These are phyloP conservation scores for Neofusicoccum kwambonambiense DNA, from an alignment of 2,329 filamentous ascomycete species.

Conservation along the genomic window DNA sequence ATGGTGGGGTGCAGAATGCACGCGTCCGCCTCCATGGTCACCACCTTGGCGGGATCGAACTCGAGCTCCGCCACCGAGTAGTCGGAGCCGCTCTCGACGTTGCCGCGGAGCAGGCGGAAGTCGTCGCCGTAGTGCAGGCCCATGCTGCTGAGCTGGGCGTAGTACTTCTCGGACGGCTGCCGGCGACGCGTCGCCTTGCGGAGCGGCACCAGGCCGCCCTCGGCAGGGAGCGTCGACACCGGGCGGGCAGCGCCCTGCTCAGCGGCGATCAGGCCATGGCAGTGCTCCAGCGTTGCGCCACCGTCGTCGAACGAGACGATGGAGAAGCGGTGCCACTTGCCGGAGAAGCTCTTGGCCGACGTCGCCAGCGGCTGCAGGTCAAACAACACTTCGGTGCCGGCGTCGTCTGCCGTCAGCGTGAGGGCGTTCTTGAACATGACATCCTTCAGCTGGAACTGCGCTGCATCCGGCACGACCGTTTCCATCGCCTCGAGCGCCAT, in stretches of 20 bases:
- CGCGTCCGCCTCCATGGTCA: too few relatives aligned
- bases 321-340: neutral
- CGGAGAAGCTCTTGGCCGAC: conserved; percentile 8
- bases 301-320: neutral
- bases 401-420: neutral
- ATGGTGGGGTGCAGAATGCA: too few relatives aligned
- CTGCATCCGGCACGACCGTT: conserved; percentile 26
- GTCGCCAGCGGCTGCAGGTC: conserved; percentile 4
- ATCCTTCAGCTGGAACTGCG: neutral
- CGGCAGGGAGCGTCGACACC: neutral
- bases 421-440: conserved; percentile 1
- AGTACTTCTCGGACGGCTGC: neutral
- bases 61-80: too few relatives aligned
- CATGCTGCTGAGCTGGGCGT: neutral
- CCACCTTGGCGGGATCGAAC: too few relatives aligned
- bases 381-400: neutral
- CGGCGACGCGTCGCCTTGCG: neutral
- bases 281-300: neutral
- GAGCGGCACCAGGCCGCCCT: neutral
- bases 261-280: conserved; percentile 1
- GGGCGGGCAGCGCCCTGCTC: neutral
- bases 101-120: too few relatives aligned
- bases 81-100: too few relatives aligned
- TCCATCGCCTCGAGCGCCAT: conserved; percentile 37
- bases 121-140: neutral